Conservation (phyloP, 176 grass and related monocot species). For the Hyparrhenia diplandra region DNA sequence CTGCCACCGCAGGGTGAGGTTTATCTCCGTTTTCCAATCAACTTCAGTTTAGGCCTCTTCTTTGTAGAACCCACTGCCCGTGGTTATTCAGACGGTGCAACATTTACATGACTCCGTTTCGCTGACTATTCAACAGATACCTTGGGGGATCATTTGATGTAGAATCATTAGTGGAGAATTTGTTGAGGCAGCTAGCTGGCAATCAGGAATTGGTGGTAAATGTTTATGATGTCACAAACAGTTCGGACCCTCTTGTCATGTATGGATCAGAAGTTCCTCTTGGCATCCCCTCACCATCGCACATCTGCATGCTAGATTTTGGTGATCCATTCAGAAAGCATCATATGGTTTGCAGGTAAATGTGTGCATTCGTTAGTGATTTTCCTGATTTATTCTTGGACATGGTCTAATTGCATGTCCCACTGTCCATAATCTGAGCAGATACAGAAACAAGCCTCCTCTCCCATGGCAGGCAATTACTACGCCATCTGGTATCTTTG, state of each 20-base stretch:
- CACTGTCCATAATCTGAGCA: slow-evolving; percentile 35
- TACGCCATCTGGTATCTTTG: slow-evolving; percentile 67
- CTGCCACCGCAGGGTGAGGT: slow-evolving; percentile 83
- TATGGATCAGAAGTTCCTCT: slow-evolving; percentile 83
- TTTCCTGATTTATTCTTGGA: slow-evolving; percentile 19
- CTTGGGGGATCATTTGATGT: slow-evolving; percentile 97
- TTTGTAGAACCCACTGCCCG: neutral
- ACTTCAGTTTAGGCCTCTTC: neutral
- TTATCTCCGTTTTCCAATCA: neutral
- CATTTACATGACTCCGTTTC: neutral
- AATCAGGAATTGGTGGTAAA: slow-evolving; percentile 95
- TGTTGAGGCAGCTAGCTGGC: slow-evolving; percentile 84
- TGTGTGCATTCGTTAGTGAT: neutral
- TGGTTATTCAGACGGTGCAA: neutral
- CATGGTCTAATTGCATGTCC: neutral
- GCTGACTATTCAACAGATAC: slow-evolving; percentile 46
- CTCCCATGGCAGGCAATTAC: slow-evolving; percentile 64
- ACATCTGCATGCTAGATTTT: slow-evolving; percentile 80
- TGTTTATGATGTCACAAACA: slow-evolving; percentile 91
- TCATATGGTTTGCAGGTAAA: slow-evolving; percentile 93
- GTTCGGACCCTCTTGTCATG: slow-evolving; percentile 81
- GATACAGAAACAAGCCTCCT: slow-evolving; percentile 75
- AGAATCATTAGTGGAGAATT: slow-evolving; percentile 92
- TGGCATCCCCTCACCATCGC: slow-evolving; percentile 48
- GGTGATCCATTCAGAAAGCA: slow-evolving; percentile 90